Percentiles rank a stretch among this genome's conserved stretches.
These are phyloP conservation scores for Boletus fagicola DNA, from an alignment of 768 basidiomycete genomes.

Conservation along the genomic window DNA sequence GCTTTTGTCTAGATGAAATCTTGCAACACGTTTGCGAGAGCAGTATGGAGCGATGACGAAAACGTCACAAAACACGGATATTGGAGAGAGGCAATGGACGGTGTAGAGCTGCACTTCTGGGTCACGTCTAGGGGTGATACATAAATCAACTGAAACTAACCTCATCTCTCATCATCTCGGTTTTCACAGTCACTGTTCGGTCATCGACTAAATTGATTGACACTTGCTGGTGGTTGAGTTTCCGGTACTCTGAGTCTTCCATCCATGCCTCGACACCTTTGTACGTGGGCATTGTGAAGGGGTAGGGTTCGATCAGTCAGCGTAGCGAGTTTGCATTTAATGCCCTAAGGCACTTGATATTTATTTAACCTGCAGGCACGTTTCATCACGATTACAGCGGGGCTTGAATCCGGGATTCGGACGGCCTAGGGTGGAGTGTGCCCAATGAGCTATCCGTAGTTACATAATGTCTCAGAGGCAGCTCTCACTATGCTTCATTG, in stretches of 20 bases:
- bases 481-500: background rate
- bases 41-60: background rate
- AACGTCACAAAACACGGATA: constrained; percentile 19
- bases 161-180: constrained; percentile 9
- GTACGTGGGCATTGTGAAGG: constrained; percentile 16
- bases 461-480: background rate
- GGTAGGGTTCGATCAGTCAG: background rate
- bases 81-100: constrained; percentile 16
- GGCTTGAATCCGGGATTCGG: background rate
- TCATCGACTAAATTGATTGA: constrained; percentile 14
- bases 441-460: background rate
- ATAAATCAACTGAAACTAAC: constrained; percentile 1
- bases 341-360: background rate
- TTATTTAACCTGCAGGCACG: background rate
- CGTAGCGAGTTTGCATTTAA: background rate
- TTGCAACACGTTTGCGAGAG: constrained; percentile 10
- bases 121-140: background rate
- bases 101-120: constrained; percentile 9
- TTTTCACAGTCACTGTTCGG: constrained; percentile 9
- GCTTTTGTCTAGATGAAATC: constrained; percentile 14
- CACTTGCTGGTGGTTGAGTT: background rate
- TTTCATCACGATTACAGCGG: background rate
- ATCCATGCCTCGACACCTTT: constrained; percentile 18
- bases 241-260: constrained; percentile 14
- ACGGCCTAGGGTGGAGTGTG: background rate